Base-by-base conservation (phyloP, 192 early-diverging fungal species). In the Oehlia diaphana region DNA sequence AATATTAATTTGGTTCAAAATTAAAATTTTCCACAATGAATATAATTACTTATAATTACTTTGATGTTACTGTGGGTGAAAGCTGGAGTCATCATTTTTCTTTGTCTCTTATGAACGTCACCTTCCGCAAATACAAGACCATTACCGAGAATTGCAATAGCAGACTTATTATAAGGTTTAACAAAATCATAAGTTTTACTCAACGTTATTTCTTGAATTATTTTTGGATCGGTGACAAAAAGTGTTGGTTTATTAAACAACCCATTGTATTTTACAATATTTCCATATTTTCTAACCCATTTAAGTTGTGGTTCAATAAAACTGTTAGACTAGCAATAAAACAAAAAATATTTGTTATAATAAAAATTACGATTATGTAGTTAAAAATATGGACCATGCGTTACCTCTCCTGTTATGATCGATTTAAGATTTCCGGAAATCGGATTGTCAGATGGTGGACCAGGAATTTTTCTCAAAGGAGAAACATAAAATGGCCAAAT, bases 11-110 rank as follows among this genome's bases (percentile, higher is more conserved):
- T 26, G 35, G 3, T 35, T 35, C 35, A 35, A 35, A 35, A 35
- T 35, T 35, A 35, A 35, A 35, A 35, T 35, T 3, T 35, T 3
- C 35, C 3, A 3, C 35, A 35, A 35, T 5, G 31, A 63, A 91
- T 0, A n/a, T n/a, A n/a, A n/a, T n/a, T n/a, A n/a, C n/a, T n/a
- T 85, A 42, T 47, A 47, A 47, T 47, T 8, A 74, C 78, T 33
- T 87, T 87, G 53, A 90, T 85, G 12, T 83, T 76, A 23, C 77
- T 71, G 63, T 83, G 63, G 9, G 81, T 74, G 37, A 91, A 91
- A 13, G 88, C 86, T 9, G 90, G 90, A 77, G 88, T 89, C 12
- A 91, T 63, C 87, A 90, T 84, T 71, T 89, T 89, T 50, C 90
- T 83, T 61, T 91, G 90, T 49, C 81, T 78, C 53, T 69, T 74